Conservation (phyloP, 257 asterid genomes). For the Solanum habrochaites region DNA sequence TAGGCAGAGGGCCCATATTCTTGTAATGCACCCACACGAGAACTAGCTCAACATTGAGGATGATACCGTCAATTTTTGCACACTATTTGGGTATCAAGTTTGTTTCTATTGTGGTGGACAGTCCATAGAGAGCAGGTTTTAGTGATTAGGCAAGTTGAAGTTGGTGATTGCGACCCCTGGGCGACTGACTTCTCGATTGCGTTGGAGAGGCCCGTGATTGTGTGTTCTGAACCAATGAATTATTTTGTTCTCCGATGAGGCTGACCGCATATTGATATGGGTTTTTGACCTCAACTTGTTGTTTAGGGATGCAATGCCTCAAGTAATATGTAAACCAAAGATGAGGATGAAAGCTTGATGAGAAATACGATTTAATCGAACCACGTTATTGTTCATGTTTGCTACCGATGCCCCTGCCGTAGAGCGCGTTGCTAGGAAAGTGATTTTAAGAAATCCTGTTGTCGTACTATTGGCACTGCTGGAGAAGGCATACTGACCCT, state of each 20-base stretch:
- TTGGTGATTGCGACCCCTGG: conserved; percentile 55
- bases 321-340: conserved; percentile 48
- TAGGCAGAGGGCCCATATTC: conserved; percentile 10
- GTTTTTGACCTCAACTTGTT: conserved; percentile 52
- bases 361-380: conserved; percentile 40
- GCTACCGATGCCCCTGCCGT: conserved; percentile 66
- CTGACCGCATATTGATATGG: conserved; percentile 55
- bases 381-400: conserved; percentile 52
- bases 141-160: conserved; percentile 47
- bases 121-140: conserved; percentile 45
- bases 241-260: conserved; percentile 29
- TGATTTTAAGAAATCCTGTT: conserved; percentile 51
- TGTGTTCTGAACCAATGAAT: conserved; percentile 46
- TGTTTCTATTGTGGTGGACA: conserved; percentile 50
- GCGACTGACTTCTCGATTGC: conserved; percentile 48
- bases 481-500: conserved; percentile 46
- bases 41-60: background rate
- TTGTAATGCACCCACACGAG: background rate
- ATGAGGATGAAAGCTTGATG: conserved; percentile 52
- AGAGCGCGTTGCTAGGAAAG: conserved; percentile 45
- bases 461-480: conserved; percentile 47
- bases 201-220: conserved; percentile 41
- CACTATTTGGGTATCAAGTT: conserved; percentile 39
- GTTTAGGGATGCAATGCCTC: conserved; percentile 59
- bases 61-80: conserved; percentile 21